Conservation (phyloP, 2,329 filamentous ascomycete genomes). For the Cladophialophora immunda region DNA sequence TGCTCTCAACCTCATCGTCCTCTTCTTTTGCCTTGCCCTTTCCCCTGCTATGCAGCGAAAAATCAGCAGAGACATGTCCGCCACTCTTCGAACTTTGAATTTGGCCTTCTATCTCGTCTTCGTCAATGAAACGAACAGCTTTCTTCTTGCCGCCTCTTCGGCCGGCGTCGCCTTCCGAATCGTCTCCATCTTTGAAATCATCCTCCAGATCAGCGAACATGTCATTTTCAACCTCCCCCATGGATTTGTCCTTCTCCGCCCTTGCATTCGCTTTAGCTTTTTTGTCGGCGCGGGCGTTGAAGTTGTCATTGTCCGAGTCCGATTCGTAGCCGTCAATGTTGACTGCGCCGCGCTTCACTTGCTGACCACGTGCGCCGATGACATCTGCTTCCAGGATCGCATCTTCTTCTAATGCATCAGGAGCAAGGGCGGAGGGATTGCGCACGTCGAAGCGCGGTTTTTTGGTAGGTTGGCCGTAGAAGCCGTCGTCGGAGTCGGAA, state of each 20-base stretch:
- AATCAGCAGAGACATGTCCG: conserved; percentile 68
- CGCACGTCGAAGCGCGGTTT: conserved; percentile 93
- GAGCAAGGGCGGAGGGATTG: conserved; percentile 90
- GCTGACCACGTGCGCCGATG: conserved; percentile 76
- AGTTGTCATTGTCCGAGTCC: conserved; percentile 90
- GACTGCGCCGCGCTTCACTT: conserved; percentile 89
- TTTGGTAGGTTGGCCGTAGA: conserved; percentile 62
- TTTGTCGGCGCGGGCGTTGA: conserved; percentile 71
- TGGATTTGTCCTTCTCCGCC: conserved; percentile 52
- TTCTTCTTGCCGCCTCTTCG: conserved; percentile 67
- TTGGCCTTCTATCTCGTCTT: conserved; percentile 79
- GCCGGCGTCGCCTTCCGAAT: conserved; percentile 58
- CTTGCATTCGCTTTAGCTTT: conserved; percentile 63
- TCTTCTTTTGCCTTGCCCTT: conserved; percentile 46
- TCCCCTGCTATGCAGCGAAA: conserved; percentile 54
- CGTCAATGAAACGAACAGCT: conserved; percentile 67
- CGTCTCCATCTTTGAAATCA: conserved; percentile 63
- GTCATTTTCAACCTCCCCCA: conserved; percentile 60
- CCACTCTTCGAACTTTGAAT: conserved; percentile 76
- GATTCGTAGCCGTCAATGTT: conserved; percentile 98
- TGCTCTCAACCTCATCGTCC: conserved; percentile 71
- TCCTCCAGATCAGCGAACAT: conserved; percentile 83
- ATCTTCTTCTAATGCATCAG: conserved; percentile 78
- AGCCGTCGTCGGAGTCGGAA: conserved; percentile 56
- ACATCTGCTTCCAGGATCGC: conserved; percentile 88